Conservation (phyloP, 768 basidiomycete genomes). For the Galerina marginata region DNA sequence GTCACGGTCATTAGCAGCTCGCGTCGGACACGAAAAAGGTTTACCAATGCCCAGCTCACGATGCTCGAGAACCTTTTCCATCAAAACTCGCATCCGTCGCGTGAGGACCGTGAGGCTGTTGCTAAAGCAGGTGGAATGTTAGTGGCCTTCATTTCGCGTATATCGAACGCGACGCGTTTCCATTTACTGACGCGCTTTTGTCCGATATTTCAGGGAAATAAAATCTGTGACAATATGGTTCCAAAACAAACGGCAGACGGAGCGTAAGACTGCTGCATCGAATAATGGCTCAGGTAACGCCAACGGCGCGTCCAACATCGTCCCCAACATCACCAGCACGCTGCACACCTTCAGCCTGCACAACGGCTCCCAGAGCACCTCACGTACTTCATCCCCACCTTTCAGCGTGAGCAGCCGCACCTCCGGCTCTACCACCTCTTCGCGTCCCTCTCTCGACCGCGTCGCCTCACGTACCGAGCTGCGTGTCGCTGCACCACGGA, state of each 20-base stretch:
- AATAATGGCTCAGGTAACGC: conserved; percentile 15
- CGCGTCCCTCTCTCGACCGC: conserved; percentile 60
- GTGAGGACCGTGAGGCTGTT: conserved; percentile 70
- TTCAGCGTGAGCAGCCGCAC: conserved; percentile 31
- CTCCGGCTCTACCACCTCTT: conserved; percentile 32
- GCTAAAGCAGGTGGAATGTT: conserved; percentile 70
- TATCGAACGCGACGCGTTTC: conserved; percentile 9
- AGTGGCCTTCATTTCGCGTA: conserved; percentile 32
- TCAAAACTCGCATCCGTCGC: conserved; percentile 74
- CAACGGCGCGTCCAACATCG: conserved; percentile 29
- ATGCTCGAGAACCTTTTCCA: conserved; percentile 79
- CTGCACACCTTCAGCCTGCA: conserved; percentile 34
- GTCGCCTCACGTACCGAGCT: conserved; percentile 62
- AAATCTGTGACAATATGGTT: conserved; percentile 84
- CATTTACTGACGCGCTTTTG: background rate
- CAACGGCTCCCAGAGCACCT: conserved; percentile 19
- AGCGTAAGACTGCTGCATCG: conserved; percentile 54
- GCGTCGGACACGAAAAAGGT: conserved; percentile 72
- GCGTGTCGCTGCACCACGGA: conserved; percentile 43
- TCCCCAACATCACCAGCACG: conserved; percentile 36
- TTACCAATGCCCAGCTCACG: conserved; percentile 69
- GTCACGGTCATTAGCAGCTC: conserved; percentile 38
- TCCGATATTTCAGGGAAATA: conserved; percentile 51
- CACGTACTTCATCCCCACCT: conserved; percentile 26
- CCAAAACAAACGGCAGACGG: conserved; percentile 80